phyloP scores from a whole-genome alignment of 768 basidiomycete genomes.

The Candolleomyces efflorescens region DNA sequence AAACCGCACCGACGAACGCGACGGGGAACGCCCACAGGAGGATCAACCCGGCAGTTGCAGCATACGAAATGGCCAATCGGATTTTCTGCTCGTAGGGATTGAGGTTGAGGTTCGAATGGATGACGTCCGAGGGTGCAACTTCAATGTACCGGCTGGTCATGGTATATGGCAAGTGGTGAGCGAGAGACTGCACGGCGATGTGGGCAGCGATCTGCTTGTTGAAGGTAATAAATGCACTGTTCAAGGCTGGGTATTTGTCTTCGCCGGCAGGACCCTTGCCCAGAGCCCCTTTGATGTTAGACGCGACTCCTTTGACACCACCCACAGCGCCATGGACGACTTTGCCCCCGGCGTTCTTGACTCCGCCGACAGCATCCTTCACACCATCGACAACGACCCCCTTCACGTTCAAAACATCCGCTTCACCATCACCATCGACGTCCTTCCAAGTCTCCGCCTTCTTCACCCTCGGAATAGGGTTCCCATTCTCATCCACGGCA shows the following conservation, averaged over 20 bases:
- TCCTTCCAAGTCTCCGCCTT: constrained; percentile 8
- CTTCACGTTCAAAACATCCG: constrained; percentile 14
- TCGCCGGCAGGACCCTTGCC: constrained; percentile 15
- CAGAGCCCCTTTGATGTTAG: constrained; percentile 13
- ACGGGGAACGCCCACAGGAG: constrained; percentile 88
- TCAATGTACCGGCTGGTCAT: constrained; percentile 80
- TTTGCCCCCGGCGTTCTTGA: constrained; percentile 18
- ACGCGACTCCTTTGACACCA: constrained; percentile 14
- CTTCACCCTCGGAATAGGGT: not conserved
- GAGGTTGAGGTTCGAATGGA: constrained; percentile 87
- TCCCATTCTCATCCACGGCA: not conserved
- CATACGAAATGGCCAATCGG: constrained; percentile 64
- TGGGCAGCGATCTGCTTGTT: constrained; percentile 92
- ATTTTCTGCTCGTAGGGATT: constrained; percentile 83
- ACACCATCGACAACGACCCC: constrained; percentile 9
- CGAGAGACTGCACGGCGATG: constrained; percentile 69
- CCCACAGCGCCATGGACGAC: constrained; percentile 12
- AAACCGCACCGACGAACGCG: constrained; percentile 80
- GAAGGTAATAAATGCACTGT: constrained; percentile 86
- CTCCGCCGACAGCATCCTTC: constrained; percentile 22
- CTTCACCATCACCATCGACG: constrained; percentile 10
- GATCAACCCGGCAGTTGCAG: constrained; percentile 74
- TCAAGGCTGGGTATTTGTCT: constrained; percentile 50
- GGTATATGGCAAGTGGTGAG: constrained; percentile 77
- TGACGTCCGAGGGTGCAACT: constrained; percentile 82